Base-by-base conservation (phyloP, 768 basidiomycete species). In the Tephrocybe sp. region DNA sequence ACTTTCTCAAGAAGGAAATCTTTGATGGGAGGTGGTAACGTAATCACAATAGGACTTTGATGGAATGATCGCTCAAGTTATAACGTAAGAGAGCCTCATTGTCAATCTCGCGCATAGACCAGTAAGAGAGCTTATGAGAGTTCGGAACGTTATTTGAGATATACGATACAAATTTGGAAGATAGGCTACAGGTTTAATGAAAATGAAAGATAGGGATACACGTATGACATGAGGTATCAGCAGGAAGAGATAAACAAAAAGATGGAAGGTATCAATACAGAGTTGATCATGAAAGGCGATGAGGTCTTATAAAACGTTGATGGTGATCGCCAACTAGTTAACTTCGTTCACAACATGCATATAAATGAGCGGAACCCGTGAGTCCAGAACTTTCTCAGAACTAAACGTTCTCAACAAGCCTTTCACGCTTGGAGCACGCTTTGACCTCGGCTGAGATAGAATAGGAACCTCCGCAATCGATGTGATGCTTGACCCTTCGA, bases 261-360 rank as follows among this genome's bases (percentile, higher is more conserved):
- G 20, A 10, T 12, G 17, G 26, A 31, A 35, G 33, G 31, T 19
- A 23, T n/a, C 31, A 7, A 26, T 26, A 26, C n/a, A 39, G n/a
- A 39, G 40, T 17, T 40, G 30, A 49, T 17, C 20, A 32, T 44
- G 17, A 5, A 39, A 4, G 14, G 3, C 17, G 20, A 17, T 12
- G 41, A 12, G 36, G 35, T 13, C 19, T 39, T 16, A 43, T 39
- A 14, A 36, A 16, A 33, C 12, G 36, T 14, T 20, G 6, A 43
- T 40, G 26, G 52, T 45, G 39, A 26, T 4, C 3, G 7, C 26
- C 3, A 7, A 26, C 56, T 58, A 72, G 30, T 61, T 63, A 10
- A 67, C 70, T 52, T 78, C 77, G 47, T 69, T 71, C 23, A 74
- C 69, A 35, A 75, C 68, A 1, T 73, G 72, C 73, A 77, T 73